These are phyloP conservation scores for Cichorium intybus DNA, from an alignment of 140 eudicot genomes.

Conservation along the genomic window DNA sequence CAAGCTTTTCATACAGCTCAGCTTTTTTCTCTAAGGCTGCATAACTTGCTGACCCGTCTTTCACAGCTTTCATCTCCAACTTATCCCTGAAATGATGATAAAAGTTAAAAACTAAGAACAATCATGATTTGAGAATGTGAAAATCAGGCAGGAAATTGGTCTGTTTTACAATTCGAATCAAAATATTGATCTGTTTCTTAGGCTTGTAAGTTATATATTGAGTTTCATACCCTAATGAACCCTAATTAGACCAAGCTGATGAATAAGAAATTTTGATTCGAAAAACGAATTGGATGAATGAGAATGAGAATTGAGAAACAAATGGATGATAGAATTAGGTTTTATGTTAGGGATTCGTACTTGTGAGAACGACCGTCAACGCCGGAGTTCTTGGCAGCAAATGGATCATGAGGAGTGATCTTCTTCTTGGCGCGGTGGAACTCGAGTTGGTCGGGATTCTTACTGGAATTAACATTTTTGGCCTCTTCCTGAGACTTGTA, in stretches of 20 bases:
- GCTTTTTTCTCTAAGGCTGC: constrained; percentile 95
- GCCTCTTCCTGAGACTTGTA: constrained; percentile 94
- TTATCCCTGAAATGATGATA: constrained; percentile 59
- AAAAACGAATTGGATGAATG: not conserved
- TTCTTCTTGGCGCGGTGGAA: constrained; percentile 80
- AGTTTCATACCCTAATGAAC: not conserved
- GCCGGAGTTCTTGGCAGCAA: constrained; percentile 64
- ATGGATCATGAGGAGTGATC: constrained; percentile 48
- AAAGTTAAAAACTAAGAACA: not conserved
- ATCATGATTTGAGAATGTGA: not conserved
- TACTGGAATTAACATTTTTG: constrained; percentile 19
- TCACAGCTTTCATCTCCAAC: constrained; percentile 90
- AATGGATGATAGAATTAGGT: not conserved
- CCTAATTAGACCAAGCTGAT: constrained; percentile 15
- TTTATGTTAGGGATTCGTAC: constrained; percentile 33
- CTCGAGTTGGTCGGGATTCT: constrained; percentile 48
- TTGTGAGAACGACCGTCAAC: constrained; percentile 66
- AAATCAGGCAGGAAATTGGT: too few species aligned
- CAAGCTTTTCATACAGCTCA: constrained; percentile 71
- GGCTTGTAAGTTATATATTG: not conserved
- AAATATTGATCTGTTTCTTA: too few species aligned
- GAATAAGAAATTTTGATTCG: not conserved
- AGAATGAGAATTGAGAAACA: not conserved
- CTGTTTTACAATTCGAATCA: too few species aligned
- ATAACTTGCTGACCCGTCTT: constrained; percentile 85